Evolutionary conservation across 2,329 filamentous ascomycete genomes (phyloP).

Genomic region (Ambrosiella cleistominuta): DNA sequence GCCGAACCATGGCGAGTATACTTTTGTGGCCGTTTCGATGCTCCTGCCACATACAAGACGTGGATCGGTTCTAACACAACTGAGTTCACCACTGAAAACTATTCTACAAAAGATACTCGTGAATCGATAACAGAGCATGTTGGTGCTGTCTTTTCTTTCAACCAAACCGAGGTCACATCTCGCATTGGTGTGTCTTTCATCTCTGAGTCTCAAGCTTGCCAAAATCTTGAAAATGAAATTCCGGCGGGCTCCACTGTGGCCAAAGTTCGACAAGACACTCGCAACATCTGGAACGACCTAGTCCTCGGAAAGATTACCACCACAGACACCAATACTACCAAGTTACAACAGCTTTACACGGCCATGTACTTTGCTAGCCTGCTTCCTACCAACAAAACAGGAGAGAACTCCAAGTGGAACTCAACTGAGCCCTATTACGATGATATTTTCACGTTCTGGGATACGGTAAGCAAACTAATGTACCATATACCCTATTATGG

Average conservation of each 20-base stretch:
- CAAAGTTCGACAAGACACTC: conserved; percentile 29
- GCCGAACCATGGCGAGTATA: conserved; percentile 44
- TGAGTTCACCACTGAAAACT: conserved; percentile 19
- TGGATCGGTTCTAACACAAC: conserved; percentile 24
- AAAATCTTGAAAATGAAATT: conserved; percentile 39
- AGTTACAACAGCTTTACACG: conserved; percentile 45
- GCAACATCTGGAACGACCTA: conserved; percentile 39
- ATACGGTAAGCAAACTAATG: conserved; percentile 18
- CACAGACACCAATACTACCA: conserved; percentile 34
- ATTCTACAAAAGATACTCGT: conserved; percentile 22
- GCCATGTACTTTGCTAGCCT: conserved; percentile 54
- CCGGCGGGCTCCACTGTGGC: conserved; percentile 25
- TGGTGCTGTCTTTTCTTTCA: conserved; percentile 38
- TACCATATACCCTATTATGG: neutral
- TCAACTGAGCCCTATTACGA: conserved; percentile 52
- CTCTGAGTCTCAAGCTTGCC: conserved; percentile 42
- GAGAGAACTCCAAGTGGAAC: conserved; percentile 50
- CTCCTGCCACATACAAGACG: conserved; percentile 24
- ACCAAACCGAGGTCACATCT: conserved; percentile 29
- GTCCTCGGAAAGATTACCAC: conserved; percentile 48
- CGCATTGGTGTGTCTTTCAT: conserved; percentile 52
- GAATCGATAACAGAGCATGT: conserved; percentile 17
- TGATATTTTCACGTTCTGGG: conserved; percentile 56
- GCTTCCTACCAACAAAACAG: conserved; percentile 51
- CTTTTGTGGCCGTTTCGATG: conserved; percentile 44